phyloP scores from a whole-genome alignment of 2,329 filamentous ascomycete genomes.

The Fusarium abutilonis region DNA sequence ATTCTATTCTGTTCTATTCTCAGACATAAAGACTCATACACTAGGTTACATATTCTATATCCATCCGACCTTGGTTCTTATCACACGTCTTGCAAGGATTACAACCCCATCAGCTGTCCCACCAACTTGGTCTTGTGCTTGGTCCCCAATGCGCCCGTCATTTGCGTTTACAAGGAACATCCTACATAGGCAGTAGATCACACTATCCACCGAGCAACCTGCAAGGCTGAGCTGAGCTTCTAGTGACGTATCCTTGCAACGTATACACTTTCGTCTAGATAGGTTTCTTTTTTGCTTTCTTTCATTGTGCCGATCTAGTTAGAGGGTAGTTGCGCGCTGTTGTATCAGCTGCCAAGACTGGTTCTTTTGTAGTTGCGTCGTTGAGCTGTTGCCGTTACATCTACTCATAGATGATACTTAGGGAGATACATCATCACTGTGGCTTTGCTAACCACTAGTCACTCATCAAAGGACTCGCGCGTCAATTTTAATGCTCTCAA shows the following conservation, averaged over 20 bases:
- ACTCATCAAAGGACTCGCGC: not conserved
- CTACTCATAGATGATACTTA: not conserved
- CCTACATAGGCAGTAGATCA: slow-evolving; percentile 1
- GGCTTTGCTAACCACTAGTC: slow-evolving; percentile 22
- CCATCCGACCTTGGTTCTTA: slow-evolving; percentile 24
- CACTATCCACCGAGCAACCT: slow-evolving; percentile 8
- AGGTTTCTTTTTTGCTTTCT: not conserved
- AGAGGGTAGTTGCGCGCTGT: not conserved
- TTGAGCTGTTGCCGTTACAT: not conserved
- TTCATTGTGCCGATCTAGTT: not conserved
- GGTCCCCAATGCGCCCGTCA: slow-evolving; percentile 5
- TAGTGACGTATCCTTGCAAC: slow-evolving; percentile 22
- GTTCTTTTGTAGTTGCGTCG: not conserved
- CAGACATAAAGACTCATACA: slow-evolving; percentile 1
- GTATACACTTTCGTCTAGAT: slow-evolving; percentile 16
- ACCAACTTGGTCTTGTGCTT: slow-evolving; percentile 13
- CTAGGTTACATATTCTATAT: not conserved
- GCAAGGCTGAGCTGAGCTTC: slow-evolving; percentile 12
- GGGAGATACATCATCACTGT: slow-evolving; percentile 32
- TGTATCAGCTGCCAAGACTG: slow-evolving; percentile 3
- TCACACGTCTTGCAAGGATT: slow-evolving; percentile 15
- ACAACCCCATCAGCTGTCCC: not conserved
- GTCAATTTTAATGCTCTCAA: not conserved
- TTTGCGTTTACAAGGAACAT: slow-evolving; percentile 26
- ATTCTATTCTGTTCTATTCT: slow-evolving; percentile 30